Percentiles rank a stretch among this genome's conserved stretches.
Conservation (phyloP, 176 grass and related monocot genomes). For the Triticum urartu region DNA sequence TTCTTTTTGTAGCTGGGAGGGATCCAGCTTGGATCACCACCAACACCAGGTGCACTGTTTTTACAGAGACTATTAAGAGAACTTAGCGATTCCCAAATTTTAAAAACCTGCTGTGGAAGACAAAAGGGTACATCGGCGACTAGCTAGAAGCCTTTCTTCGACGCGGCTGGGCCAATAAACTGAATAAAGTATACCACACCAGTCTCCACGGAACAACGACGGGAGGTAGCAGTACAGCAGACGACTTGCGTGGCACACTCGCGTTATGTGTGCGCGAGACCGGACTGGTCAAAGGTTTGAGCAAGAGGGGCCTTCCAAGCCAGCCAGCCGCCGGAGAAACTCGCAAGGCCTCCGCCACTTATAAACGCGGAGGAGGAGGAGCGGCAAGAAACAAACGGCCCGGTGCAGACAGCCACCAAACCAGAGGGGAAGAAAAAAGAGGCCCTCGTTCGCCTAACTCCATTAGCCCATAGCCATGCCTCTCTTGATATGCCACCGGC, state of each 20-base stretch:
- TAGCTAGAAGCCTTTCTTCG: background rate
- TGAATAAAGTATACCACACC: background rate
- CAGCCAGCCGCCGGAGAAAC: background rate
- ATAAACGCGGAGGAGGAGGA: background rate
- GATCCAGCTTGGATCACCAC: background rate
- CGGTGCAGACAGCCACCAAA: background rate
- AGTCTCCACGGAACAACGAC: background rate
- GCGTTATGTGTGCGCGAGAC: background rate
- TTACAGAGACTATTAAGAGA: background rate
- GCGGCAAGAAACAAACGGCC: background rate
- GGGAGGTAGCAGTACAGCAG: too few relatives aligned
- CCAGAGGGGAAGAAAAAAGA: too few relatives aligned
- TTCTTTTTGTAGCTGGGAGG: background rate
- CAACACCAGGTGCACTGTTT: background rate
- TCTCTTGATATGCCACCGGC: too few relatives aligned
- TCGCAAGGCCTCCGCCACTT: background rate
- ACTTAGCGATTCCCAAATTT: background rate
- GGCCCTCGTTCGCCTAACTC: background rate
- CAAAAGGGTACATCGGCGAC: background rate
- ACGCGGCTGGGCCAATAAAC: background rate
- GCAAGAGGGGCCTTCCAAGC: background rate
- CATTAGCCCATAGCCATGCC: background rate
- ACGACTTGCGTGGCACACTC: background rate
- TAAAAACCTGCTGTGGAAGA: background rate
- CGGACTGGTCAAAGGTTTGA: background rate